Base-by-base conservation (phyloP, 129 eudicot genomes). In the Mikania micrantha region DNA sequence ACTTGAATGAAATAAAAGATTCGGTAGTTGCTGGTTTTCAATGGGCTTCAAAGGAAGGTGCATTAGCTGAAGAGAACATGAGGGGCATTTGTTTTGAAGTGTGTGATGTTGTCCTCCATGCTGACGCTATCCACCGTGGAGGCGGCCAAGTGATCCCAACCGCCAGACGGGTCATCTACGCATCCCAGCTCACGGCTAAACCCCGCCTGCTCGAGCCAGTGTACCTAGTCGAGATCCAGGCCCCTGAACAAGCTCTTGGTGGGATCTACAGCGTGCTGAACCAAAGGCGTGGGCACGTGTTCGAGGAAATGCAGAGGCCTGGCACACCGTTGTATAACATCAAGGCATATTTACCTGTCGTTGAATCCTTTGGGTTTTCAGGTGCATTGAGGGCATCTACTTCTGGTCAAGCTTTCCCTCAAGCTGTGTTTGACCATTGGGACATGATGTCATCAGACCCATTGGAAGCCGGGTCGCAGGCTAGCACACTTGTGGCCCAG, bases 21-120 rank as follows among this genome's bases (percentile, higher is more conserved):
- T 85, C 96, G 1, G 90, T 89, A 0, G 96, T 89, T 64, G 90
- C 88, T 38, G 96, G 96, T n/a, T 90, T 90, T 74, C 95, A 84
- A 49, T 86, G 96, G 96, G 96, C 95, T 1, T 83, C 96, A 0
- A 90, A 90, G 60, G 96, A 90, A 77, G 96, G 96, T 5, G 85
- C 95, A 0, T 67, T 89, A 42, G 80, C 83, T 0, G 96, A 85
- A 32, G 92, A 88, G 56, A 85, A 85, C 77, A 81, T 88, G 90
- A 49, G 90, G 22, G 93, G 93, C 0, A 88, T 88, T 7, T 85
- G 85, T 67, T 88, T 78, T 48, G 96, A 88, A 50, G 93, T 89
- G 1, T 85, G 96, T 73, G 96, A 89, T 63, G 96, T 88, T 9
- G 92, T 89, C 11, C 86, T 89, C 5, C 96, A 89, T 21, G 81